Base-by-base conservation (phyloP, 352 stramenopile species). In the Phytophthora fragariae region DNA sequence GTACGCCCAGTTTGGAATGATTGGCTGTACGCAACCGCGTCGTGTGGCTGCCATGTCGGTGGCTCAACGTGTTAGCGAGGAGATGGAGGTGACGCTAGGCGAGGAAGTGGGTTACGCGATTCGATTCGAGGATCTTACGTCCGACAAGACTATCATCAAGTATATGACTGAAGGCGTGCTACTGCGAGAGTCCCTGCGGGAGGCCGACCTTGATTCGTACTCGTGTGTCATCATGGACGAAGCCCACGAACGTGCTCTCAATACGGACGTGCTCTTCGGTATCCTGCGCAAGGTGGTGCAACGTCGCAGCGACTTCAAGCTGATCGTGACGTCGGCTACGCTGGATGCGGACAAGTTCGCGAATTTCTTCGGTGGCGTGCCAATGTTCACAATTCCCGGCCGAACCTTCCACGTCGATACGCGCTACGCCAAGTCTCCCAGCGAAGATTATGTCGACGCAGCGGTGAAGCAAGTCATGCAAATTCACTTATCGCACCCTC, bases 31-130 rank as follows among this genome's bases (percentile, higher is more conserved):
- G 17, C 98, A 99, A 81, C 98, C 98, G n/a, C 89, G 98, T 75
- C 95, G 98, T 70, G 98, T 99, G 27, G 98, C 98, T 7, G 98
- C 98, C 10, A 99, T 99, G 96, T 99, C 93, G 62, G 98, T 99
- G 15, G 98, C 98, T 0, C 98, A 99, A 72, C 94, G 98, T 74
- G 98, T 99, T 8, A 98, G 95, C 41, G 95, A 99, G 67, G 98
- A 99, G 80, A 98, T 99, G 77, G 93, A 92, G 8, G 97, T 98
- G 33, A 89, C 86, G 9, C 75, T 99, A 0, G 97, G 97, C 1
- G 89, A 98, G 4, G 89, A 97, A 68, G 90, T 98, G 8, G 88
- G 89, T 19, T 97, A 98, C 65, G 91, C 93, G 2, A 99, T 99
- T 72, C 94, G 96, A 37, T 99, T 99, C 68, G 96, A 99, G 64